Evolutionary conservation across 1,284 basidiomycete genomes (phyloP).

Genomic region (Ceratobasidium sp.): DNA sequence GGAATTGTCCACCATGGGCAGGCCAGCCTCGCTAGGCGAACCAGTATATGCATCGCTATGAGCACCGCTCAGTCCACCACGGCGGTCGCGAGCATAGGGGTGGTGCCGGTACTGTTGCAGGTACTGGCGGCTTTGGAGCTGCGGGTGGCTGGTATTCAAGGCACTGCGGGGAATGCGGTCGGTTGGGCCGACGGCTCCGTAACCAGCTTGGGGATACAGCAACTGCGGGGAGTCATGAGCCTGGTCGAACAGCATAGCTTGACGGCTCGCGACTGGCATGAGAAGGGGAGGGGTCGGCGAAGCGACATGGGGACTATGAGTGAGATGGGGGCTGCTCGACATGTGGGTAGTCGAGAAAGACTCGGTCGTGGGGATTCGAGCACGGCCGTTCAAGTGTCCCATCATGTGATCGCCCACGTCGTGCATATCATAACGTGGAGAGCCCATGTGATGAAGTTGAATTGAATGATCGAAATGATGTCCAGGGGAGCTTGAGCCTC

Average conservation of each 20-base stretch:
- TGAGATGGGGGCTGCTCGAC: not conserved
- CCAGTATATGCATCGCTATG: not conserved
- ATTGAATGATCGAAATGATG: not conserved
- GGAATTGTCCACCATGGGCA: not conserved
- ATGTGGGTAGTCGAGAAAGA: slow-evolving; percentile 8
- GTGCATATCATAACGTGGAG: not conserved
- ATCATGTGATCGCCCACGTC: not conserved
- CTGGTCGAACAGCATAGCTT: slow-evolving; percentile 4
- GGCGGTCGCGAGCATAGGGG: slow-evolving; percentile 22
- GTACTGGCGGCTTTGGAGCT: not conserved
- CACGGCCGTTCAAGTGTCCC: not conserved
- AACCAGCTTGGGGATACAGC: not conserved
- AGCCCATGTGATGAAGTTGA: not conserved
- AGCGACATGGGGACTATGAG: not conserved
- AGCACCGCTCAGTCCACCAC: not conserved
- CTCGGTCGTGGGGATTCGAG: not conserved
- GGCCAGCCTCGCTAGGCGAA: not conserved
- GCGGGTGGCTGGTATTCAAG: not conserved
- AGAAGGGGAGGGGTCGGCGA: not conserved
- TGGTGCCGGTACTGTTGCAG: slow-evolving; percentile 8
- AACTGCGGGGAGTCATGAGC: not conserved
- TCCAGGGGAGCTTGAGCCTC: slow-evolving; percentile 4
- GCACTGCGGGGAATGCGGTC: not conserved
- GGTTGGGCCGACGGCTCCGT: not conserved
- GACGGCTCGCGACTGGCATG: slow-evolving; percentile 3